Evolutionary conservation across 148 eudicot species (phyloP).

Genomic region (Linanthus parryae): DNA sequence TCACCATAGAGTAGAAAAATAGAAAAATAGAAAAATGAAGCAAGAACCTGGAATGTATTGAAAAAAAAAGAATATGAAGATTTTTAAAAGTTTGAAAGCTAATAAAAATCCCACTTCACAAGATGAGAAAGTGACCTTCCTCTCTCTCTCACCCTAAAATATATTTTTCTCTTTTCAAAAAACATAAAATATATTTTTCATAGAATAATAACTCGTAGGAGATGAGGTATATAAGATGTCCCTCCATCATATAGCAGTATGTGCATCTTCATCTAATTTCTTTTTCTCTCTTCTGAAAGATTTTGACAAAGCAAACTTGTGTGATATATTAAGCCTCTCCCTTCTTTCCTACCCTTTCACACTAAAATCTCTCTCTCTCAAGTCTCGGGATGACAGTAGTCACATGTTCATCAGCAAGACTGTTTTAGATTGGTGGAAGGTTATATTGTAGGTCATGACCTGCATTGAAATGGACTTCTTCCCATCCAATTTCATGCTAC

Average conservation of each 20-base stretch:
- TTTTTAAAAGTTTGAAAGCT: conserved; percentile 13
- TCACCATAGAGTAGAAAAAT: background rate
- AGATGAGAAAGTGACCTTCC: conserved; percentile 10
- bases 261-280: conserved; percentile 19
- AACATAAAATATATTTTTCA: too few species aligned
- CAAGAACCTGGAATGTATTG: too few species aligned
- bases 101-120: conserved; percentile 15
- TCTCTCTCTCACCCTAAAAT: conserved; percentile 7
- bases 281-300: background rate
- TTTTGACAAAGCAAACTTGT: background rate
- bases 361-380: conserved; percentile 5
- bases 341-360: conserved; percentile 10
- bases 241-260: conserved; percentile 22
- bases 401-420: conserved; percentile 10
- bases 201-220: conserved; percentile 1
- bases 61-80: background rate
- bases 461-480: conserved; percentile 77
- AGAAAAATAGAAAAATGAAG: too few species aligned
- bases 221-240: conserved; percentile 53
- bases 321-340: conserved; percentile 15
- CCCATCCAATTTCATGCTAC: conserved; percentile 82
- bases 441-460: conserved; percentile 41
- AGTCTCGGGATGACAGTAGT: conserved; percentile 8
- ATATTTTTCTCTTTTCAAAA: too few species aligned
- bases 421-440: conserved; percentile 13